Conservation (phyloP, 2,329 filamentous ascomycete genomes). For the Colletotrichum eleusines region DNA sequence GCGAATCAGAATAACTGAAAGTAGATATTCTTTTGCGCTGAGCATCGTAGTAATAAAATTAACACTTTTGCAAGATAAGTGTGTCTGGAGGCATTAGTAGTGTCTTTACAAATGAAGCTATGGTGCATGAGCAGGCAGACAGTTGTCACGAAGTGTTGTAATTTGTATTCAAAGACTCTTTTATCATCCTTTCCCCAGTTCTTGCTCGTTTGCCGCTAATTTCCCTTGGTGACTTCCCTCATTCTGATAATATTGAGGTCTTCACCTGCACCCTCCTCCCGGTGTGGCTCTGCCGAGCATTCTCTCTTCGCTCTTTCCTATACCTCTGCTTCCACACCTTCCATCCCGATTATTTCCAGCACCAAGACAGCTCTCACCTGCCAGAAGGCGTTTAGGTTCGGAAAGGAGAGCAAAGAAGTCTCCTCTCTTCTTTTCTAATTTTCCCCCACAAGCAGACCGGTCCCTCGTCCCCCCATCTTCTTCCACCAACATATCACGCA, state of each 20-base stretch:
- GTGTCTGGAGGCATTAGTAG: neutral
- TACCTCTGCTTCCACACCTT: neutral
- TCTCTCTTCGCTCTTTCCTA: neutral
- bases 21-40: neutral
- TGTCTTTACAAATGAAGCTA: neutral
- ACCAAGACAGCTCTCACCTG: neutral
- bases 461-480: neutral
- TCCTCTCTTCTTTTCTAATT: neutral
- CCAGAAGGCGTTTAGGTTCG: neutral
- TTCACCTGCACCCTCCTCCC: neutral
- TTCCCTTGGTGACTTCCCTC: neutral
- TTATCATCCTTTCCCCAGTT: too few relatives aligned
- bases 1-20: neutral
- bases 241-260: neutral
- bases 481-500: slow-evolving; percentile 14
- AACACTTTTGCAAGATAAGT: neutral
- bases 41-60: neutral
- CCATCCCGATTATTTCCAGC: neutral
- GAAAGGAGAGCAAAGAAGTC: neutral
- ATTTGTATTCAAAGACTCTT: too few relatives aligned
- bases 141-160: too few relatives aligned
- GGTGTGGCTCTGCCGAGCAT: neutral
- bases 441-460: neutral
- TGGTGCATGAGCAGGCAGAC: neutral
- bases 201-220: neutral